Evolutionary conservation across 208 protist genomes (phyloP), one percentile per base, ranked within the genome.

Genomic region (Polymyxa betae): DNA sequence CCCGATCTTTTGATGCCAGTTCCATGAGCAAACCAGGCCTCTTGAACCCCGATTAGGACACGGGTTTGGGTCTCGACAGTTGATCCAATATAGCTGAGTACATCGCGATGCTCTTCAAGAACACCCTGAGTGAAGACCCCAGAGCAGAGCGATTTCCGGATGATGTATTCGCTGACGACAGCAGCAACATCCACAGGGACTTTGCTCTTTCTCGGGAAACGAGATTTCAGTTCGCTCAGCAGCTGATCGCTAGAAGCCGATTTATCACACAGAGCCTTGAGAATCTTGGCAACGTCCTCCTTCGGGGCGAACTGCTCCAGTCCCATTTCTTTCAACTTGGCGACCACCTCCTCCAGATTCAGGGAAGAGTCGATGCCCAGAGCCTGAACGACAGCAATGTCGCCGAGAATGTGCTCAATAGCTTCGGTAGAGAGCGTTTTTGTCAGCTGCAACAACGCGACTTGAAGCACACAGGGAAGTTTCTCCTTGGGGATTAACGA

Each of bases 151-250:
- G 16, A 38, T 43, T 5, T 35, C n/a, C 5, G 16, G n/a, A 43
- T 43, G 35, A 82, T n/a, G n/a, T 82, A 82, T 35, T 82, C 72
- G 5, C 16, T n/a, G n/a, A 82, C 72, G n/a, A 82, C 35, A 5
- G 16, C 16, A 16, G 72, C 5, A 43, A 82, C 72, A 16, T 35
- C 40, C n/a, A n/a, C 10, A 43, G 24, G 12, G 24, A 60, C 49
- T 29, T 5, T 40, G 72, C 16, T 43, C 72, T 82, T 82, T 24
- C 24, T 60, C 12, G 49, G 49, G 49, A 60, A 60, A 29, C 24
- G 5, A 5, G 5, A 5, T 43, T 35, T 43, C 16, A 82, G 10
- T n/a, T 40, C n/a, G 35, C 10, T 82, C 16, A 82, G 12, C 5
- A 82, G n/a, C 72, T 35, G 16, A 35, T 82, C 72, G 10, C 16